Base-by-base conservation (phyloP, 116 monocot genomes). In the Posidonia oceanica region DNA sequence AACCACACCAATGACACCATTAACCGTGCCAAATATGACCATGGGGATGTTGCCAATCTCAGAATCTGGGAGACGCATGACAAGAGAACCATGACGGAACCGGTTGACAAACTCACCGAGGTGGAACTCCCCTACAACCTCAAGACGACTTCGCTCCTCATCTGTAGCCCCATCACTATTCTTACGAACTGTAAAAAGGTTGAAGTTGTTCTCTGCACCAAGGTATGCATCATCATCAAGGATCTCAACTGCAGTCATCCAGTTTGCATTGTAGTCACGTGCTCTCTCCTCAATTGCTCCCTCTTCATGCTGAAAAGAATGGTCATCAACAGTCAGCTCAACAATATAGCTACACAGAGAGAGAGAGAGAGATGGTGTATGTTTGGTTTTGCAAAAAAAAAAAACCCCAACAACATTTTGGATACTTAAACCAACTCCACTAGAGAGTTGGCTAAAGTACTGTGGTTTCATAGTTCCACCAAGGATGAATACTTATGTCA, bases 61-160 rank as follows among this genome's bases (percentile, higher is more conserved):
- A 21, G 97, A 98, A 67, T 98, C 97, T 2, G 97, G 97, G 14
- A 98, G 83, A 13, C 97, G 87, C 97, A 98, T 98, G 20, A 98
- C 97, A 21, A 98, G 89, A 11, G 97, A 98, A 2, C 97, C 97
- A 66, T 91, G 97, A 13, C 92, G 78, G 76, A 98, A 87, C 0
- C 97, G 78, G 69, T 98, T 98, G 20, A 98, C 82, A 72, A 98
- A 98, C 79, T 98, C 97, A 7, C 97, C 97, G 13, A 98, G 82
- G 70, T 98, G 97, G 81, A 82, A 97, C 63, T 98, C 97, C 1
- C 97, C 97, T 0, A 98, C 84, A 67, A 92, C 97, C 76, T 98
- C 97, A 15, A 98, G 89, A 29, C 93, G 85, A 59, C 87, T 87
- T 7, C 97, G 71, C 77, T 98, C 93, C 74, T 98, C 97, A 54